These are phyloP conservation scores for Eucalyptus melliodora DNA, from an alignment of 345 rosid genomes.

Conservation along the genomic window DNA sequence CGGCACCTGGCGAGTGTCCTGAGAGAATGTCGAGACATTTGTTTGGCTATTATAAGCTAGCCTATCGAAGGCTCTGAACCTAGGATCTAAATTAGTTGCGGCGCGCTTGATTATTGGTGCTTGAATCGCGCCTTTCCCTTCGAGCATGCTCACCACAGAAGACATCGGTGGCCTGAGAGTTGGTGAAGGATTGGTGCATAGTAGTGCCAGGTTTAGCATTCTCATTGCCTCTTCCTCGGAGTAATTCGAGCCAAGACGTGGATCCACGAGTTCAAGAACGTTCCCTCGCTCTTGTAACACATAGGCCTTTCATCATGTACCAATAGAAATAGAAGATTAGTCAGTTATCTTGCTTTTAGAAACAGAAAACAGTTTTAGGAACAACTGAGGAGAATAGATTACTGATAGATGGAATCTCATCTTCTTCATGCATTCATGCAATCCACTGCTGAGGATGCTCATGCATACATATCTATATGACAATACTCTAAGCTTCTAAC, in stretches of 20 bases:
- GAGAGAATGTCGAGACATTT: constrained; percentile 17
- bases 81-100: constrained; percentile 29
- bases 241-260: constrained; percentile 39
- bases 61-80: constrained; percentile 71
- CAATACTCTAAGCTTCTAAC: not conserved
- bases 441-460: not conserved
- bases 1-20: constrained; percentile 20
- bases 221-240: constrained; percentile 50
- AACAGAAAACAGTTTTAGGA: not conserved
- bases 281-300: constrained; percentile 93
- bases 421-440: not conserved
- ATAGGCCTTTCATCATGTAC: constrained; percentile 42
- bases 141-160: constrained; percentile 68
- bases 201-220: constrained; percentile 57
- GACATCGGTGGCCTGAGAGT: constrained; percentile 87
- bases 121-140: constrained; percentile 62
- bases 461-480: not conserved
- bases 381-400: not conserved
- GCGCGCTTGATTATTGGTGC: constrained; percentile 60
- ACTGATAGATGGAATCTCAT: not conserved
- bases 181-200: constrained; percentile 92
- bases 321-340: not conserved
- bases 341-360: not conserved
- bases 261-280: constrained; percentile 78
- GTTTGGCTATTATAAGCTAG: constrained; percentile 61